These are phyloP conservation scores for Phytophthora cactorum DNA, from an alignment of 352 stramenopile species.

Conservation along the genomic window DNA sequence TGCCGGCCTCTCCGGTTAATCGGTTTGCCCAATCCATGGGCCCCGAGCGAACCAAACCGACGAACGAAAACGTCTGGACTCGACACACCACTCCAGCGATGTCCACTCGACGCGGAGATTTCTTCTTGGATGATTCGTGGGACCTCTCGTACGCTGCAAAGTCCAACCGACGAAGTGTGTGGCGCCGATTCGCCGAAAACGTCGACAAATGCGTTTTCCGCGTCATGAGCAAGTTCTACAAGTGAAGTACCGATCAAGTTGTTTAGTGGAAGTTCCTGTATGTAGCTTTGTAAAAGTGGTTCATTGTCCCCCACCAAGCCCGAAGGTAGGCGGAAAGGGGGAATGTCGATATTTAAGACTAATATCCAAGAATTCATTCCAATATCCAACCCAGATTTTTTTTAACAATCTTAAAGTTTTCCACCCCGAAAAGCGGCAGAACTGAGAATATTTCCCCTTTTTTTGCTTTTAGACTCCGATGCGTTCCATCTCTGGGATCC, in stretches of 20 bases:
- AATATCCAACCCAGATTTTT: background rate
- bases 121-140: slow-evolving; percentile 14
- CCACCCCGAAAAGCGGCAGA: too few relatives aligned
- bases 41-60: slow-evolving; percentile 9
- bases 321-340: slow-evolving; percentile 15
- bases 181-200: slow-evolving; percentile 32
- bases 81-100: slow-evolving; percentile 30
- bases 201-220: slow-evolving; percentile 39
- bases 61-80: slow-evolving; percentile 10
- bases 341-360: slow-evolving; percentile 20
- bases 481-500: slow-evolving; percentile 85
- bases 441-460: too few relatives aligned
- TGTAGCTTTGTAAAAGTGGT: background rate
- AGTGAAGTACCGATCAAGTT: slow-evolving; percentile 3
- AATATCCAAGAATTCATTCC: background rate
- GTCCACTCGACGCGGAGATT: slow-evolving; percentile 17
- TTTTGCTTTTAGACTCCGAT: slow-evolving; percentile 61
- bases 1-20: slow-evolving; percentile 26
- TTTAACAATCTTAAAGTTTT: too few relatives aligned
- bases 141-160: slow-evolving; percentile 15
- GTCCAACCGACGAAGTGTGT: slow-evolving; percentile 33
- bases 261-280: background rate
- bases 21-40: slow-evolving; percentile 34
- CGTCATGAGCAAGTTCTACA: slow-evolving; percentile 43
- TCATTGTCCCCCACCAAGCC: slow-evolving; percentile 5